A percentile compares a stretch with the other conserved stretches of the same genome.
Evolutionary conservation across 139 green algal species (phyloP).

Genomic region (Deuterostichococcus epilithicus): DNA sequence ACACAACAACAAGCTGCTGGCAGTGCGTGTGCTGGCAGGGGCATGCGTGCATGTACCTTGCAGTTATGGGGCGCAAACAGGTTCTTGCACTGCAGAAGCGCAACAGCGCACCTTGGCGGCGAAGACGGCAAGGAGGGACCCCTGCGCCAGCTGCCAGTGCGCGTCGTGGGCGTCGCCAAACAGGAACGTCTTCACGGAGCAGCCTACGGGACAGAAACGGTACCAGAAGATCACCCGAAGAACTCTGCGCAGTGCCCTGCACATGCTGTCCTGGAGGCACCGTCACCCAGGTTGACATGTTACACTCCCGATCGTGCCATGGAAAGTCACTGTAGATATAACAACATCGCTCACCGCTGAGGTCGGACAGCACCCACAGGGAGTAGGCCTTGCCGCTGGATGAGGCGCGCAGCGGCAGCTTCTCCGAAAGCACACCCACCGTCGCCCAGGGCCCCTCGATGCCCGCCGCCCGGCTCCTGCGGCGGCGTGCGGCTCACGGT

Average conservation of each 20-base stretch:
- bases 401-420: constrained; percentile 23
- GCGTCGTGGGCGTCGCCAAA: constrained; percentile 37
- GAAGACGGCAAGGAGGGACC: constrained; percentile 33
- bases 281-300: background rate
- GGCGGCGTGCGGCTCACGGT: background rate
- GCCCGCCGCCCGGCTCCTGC: constrained; percentile 3
- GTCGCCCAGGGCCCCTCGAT: constrained; percentile 32
- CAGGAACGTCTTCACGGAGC: constrained; percentile 34
- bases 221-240: background rate
- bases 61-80: too few species aligned
- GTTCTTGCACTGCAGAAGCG: background rate
- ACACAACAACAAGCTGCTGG: too few species aligned
- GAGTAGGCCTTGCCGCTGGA: constrained; percentile 24
- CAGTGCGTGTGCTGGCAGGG: too few species aligned
- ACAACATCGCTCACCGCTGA: constrained; percentile 25
- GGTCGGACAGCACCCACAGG: constrained; percentile 46
- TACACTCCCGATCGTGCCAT: background rate
- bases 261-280: background rate
- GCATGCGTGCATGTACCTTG: too few species aligned
- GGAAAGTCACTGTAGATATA: too few species aligned
- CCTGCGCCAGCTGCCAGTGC: constrained; percentile 21
- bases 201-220: background rate
- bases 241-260: background rate
- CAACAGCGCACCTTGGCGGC: constrained; percentile 8
- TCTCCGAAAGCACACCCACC: constrained; percentile 35